Base-by-base conservation (phyloP, 1,284 basidiomycete genomes). In the Schizophyllum commune region DNA sequence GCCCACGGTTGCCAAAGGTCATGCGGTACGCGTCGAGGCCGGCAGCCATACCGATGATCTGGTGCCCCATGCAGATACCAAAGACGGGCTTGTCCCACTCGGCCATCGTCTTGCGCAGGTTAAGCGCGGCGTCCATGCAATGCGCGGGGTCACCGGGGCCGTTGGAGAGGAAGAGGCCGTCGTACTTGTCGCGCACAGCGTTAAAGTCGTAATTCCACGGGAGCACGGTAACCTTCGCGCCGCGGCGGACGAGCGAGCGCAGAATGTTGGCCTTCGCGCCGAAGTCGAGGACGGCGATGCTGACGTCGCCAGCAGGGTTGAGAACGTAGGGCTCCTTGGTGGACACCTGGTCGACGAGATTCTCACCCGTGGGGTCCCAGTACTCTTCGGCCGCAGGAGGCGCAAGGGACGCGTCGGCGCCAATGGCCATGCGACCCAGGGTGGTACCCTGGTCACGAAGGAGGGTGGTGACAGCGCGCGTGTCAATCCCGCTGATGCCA, bases 191-290 rank as follows among this genome's bases (percentile, higher is more conserved):
- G 55, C 94, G 85, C 62, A 98, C 80, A 20, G 84, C 71, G 77
- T 97, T 96, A 80, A 98, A 98, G 77, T 98, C 93, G 74, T 83
- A 96, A 77, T 98, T 88, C 96, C 97, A 99, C 0, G 96, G 96
- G 20, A 99, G 80, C 56, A 99, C 96, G 5, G 96, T 98, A 58
- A 99, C 93, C 32, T 90, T 83, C 0, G 94, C 96, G 58, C 88
- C 91, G 52, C 95, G 89, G 67, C 91, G 89, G 67, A 98, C 87
- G 61, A 99, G 86, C 7, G 94, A 90, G 63, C 96, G 93, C 62
- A 94, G 78, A 65, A 99, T 99, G 78, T 99, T 99, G 64, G 96
- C 96, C 77, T 99, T 99, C 67, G 89, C 57, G 66, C 97, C 97
- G 74, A 98, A 99, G 75, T 99, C 96, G 65, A 99, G 86, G 33